Evolutionary conservation across 257 asterid genomes (phyloP), one percentile per base, ranked within the genome.

Genomic region (Plantago ovata): DNA sequence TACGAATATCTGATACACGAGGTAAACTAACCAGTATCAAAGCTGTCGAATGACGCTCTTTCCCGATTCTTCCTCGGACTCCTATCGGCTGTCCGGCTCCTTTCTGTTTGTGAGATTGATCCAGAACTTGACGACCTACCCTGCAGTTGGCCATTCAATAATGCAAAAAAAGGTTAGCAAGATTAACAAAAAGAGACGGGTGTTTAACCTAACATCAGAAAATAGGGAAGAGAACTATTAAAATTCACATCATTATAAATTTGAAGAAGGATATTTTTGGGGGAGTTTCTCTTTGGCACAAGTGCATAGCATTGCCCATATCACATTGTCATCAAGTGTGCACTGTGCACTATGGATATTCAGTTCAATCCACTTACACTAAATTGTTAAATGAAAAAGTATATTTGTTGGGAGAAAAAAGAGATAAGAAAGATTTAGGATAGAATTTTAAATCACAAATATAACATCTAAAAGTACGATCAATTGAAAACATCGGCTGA

Each of bases 21-120:
- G 63, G 71, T 12, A 53, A 75, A 74, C 94, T 68, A 62, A 86
- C 97, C 73, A 90, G 78, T 77, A 81, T 69, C 59, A 90, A 22
- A 69, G 77, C 69, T 39, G 88, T 77, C 15, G 78, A 46, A n/a
- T 73, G 83, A 49, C 73, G 75, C 46, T 75, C 76, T 64, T 73
- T 84, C 59, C 53, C 74, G 39, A 64, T 67, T 63, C 67, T 76
- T 64, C 57, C 58, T 63, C 72, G 51, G n/a, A 60, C 67, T 65
- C 75, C 73, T 21, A 23, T 11, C 18, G 81, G 41, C 43, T 77
- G 68, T 63, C 63, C 65, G 10, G 74, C 76, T 67, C 71, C 77
- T 64, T 67, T 72, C 66, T 58, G 69, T 62, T 74, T 75, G 73
- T 52, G 46, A 50, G 56, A 52, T 32, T 36, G 76, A 66, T 58